phyloP scores from a whole-genome alignment of 2,329 filamentous ascomycete species.

The Akanthomyces lecanii region DNA sequence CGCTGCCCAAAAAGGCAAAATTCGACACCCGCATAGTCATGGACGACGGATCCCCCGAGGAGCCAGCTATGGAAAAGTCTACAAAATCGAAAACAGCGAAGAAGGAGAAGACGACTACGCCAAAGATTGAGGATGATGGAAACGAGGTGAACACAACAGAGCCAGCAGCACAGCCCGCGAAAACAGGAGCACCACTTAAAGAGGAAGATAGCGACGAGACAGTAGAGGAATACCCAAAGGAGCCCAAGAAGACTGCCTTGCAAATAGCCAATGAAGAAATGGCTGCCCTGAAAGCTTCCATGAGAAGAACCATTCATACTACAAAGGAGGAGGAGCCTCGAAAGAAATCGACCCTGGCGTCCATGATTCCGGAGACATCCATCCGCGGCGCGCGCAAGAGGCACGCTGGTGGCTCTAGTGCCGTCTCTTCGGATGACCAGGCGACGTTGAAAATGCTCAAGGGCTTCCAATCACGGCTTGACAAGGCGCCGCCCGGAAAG shows the following conservation, averaged over 20 bases:
- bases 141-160: constrained; percentile 16
- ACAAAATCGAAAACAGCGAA: constrained; percentile 30
- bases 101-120: constrained; percentile 28
- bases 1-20: constrained; percentile 69
- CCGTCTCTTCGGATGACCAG: constrained; percentile 53
- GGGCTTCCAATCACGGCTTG: constrained; percentile 75
- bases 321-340: constrained; percentile 49
- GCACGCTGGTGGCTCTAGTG: constrained; percentile 51
- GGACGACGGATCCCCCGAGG: constrained; percentile 39
- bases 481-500: constrained; percentile 44
- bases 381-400: constrained; percentile 64
- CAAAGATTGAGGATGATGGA: constrained; percentile 24
- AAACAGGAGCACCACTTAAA: background rate
- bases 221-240: constrained; percentile 21
- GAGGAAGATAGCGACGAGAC: background rate
- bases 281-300: constrained; percentile 73
- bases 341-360: constrained; percentile 64
- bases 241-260: constrained; percentile 48
- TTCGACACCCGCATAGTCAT: constrained; percentile 73
- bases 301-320: constrained; percentile 60
- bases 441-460: constrained; percentile 67
- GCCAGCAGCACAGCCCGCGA: background rate
- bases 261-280: constrained; percentile 76
- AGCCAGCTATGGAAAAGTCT: constrained; percentile 25
- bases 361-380: constrained; percentile 69